Conservation (phyloP, 352 stramenopile species). For the Phytophthora hibernalis region DNA sequence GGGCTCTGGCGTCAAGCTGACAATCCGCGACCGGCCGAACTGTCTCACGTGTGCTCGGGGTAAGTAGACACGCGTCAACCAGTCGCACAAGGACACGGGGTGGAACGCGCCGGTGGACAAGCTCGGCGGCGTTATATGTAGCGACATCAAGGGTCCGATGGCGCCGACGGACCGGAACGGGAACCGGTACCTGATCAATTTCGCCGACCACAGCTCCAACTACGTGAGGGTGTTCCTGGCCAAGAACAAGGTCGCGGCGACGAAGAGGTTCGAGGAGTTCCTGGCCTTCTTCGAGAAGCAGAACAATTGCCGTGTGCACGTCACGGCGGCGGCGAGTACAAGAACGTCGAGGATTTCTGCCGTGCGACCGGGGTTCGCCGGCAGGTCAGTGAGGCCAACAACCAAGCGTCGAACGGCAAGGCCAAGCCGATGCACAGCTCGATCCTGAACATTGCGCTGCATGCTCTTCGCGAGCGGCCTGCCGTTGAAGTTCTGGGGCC, state of each 20-base stretch:
- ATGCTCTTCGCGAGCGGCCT: constrained; percentile 37
- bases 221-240: constrained; percentile 24
- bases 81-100: constrained; percentile 11
- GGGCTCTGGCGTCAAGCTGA: constrained; percentile 1
- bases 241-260: constrained; percentile 7
- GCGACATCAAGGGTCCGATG: constrained; percentile 20
- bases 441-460: constrained; percentile 38
- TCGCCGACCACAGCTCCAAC: constrained; percentile 19
- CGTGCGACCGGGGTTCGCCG: constrained; percentile 12
- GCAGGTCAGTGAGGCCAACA: constrained; percentile 28
- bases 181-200: constrained; percentile 26
- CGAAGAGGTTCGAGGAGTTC: constrained; percentile 15
- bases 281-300: constrained; percentile 2
- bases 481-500: constrained; percentile 28
- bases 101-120: constrained; percentile 12
- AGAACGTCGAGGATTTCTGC: constrained; percentile 34
- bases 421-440: constrained; percentile 41
- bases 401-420: constrained; percentile 39
- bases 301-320: constrained; percentile 15
- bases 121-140: constrained; percentile 19
- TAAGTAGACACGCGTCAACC: constrained; percentile 4
- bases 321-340: constrained; percentile 35
- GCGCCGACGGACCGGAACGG: background rate
- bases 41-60: constrained; percentile 11
- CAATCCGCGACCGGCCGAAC: background rate